Evolutionary conservation across 495 filamentous ascomycete species (phyloP), one percentile per base, ranked within the genome.

Genomic region (Hypoxylon cercidicola): DNA sequence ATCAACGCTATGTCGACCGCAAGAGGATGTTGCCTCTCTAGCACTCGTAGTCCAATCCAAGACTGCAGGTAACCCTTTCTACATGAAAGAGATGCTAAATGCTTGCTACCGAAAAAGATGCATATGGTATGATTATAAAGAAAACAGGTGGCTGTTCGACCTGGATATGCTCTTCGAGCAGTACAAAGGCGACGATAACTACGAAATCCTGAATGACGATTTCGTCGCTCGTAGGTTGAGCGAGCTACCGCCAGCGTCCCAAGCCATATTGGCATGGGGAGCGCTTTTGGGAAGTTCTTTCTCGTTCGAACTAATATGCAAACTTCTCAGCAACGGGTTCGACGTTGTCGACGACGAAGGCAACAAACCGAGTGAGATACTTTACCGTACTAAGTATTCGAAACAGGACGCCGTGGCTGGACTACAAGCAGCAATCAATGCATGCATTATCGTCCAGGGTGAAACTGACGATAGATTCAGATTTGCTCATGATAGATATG

Each of bases 31-130:
- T 16, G 62, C 88, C 7, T 82, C 88, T 6, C 72, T 92, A 11
- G 85, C 87, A 9, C 85, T 90, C 16, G 88, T 93, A 10, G 83
- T 96, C 15, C 89, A 93, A 73, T 91, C 93, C 66, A 93, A 93
- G 75, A 90, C 87, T 19, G 81, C 82, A 12, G 91, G 92, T 0
- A 95, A 96, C 68, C 90, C 91, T 0, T 96, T 96, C 73, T 94
- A 93, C 64, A 88, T 96, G 61, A 85, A 90, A 28, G 90, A 96
- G 73, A 93, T 97, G 86, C 83, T 97, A n/a, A 90, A 90, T 69
- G 88, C 89, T 7, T 93, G 90, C 69, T 88, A 96, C 73, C 86
- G 88, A 15, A 96, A 92, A 72, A 87, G 87, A 64, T 94, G 90
- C 68, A 88, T 97, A 49, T 96, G 89, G 86, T 96, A 93, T 75